Evolutionary conservation across 306 rosid species (phyloP).

Genomic region (Hippophae rhamnoides): DNA sequence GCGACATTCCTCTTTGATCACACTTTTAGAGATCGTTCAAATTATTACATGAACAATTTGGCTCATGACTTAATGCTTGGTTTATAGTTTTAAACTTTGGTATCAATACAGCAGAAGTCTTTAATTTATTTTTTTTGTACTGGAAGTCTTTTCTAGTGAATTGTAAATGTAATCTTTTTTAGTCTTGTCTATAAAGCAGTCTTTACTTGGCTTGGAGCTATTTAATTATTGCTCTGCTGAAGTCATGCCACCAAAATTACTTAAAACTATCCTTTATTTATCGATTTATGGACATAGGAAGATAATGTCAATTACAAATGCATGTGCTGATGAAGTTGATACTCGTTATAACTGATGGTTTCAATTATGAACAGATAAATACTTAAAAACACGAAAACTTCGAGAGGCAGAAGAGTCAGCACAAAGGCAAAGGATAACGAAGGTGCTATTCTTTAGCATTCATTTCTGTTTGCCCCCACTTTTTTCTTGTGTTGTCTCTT

Average conservation of each 20-base stretch:
- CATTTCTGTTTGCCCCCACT: neutral
- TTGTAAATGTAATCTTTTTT: too few relatives aligned
- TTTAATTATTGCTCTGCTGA: neutral
- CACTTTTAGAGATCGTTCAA: neutral
- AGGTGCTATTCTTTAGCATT: slow-evolving; percentile 30
- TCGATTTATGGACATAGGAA: neutral
- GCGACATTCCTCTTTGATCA: neutral
- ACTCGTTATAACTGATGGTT: neutral
- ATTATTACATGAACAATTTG: neutral
- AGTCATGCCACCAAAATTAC: neutral
- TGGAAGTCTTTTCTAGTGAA: neutral
- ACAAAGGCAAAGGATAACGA: slow-evolving; percentile 62
- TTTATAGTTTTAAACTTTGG: neutral
- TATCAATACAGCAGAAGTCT: neutral
- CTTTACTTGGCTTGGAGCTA: neutral
- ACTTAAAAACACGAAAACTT: slow-evolving; percentile 66
- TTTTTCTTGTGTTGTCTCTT: neutral
- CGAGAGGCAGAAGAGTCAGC: slow-evolving; percentile 85
- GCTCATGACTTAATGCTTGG: neutral
- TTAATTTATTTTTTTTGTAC: neutral
- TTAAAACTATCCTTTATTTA: neutral
- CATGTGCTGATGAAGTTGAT: neutral
- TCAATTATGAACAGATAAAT: slow-evolving; percentile 44
- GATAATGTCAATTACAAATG: neutral
- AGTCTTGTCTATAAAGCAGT: neutral